Conservation (phyloP, 2,329 filamentous ascomycete genomes). For the Dactylellina parvicollis region DNA sequence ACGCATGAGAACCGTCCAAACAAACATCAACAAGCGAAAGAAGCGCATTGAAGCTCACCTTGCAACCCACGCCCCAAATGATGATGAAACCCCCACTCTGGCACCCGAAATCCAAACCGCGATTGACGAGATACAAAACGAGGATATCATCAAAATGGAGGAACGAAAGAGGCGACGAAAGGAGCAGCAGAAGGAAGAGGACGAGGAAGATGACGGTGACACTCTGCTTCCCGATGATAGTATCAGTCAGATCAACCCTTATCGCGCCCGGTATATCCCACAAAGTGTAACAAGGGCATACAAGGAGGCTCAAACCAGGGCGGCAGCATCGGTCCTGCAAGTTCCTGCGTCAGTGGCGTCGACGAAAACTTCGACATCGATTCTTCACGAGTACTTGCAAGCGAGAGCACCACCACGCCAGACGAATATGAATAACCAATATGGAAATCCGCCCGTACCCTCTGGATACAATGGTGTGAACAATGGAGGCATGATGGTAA, state of each 20-base stretch:
- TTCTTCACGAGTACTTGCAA: conserved; percentile 37
- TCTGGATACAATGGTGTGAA: conserved; percentile 1
- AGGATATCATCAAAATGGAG: conserved; percentile 51
- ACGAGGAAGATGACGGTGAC: conserved; percentile 43
- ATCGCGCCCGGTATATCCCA: conserved; percentile 38
- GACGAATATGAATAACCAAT: conserved; percentile 11
- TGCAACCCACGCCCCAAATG: conserved; percentile 30
- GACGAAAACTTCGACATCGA: conserved; percentile 43
- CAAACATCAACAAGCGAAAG: conserved; percentile 39
- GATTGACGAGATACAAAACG: conserved; percentile 47
- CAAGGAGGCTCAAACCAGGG: conserved; percentile 44
- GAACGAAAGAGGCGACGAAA: conserved; percentile 39
- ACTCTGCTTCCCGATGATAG: conserved; percentile 46
- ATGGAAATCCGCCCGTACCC: not conserved
- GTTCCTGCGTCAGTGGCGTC: conserved; percentile 38
- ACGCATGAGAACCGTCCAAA: conserved; percentile 40
- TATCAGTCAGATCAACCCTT: conserved; percentile 49
- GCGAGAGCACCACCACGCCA: conserved; percentile 42
- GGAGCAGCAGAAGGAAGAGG: conserved; percentile 34
- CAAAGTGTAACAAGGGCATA: conserved; percentile 43
- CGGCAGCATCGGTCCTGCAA: conserved; percentile 29
- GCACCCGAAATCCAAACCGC: conserved; percentile 45
- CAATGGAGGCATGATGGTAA: conserved; percentile 8
- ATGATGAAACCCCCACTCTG: conserved; percentile 31
- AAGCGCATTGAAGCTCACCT: conserved; percentile 40